Percentiles rank a stretch among this genome's conserved stretches.
Conservation (phyloP, 306 rosid genomes). For the Trichosanthes truncata region DNA sequence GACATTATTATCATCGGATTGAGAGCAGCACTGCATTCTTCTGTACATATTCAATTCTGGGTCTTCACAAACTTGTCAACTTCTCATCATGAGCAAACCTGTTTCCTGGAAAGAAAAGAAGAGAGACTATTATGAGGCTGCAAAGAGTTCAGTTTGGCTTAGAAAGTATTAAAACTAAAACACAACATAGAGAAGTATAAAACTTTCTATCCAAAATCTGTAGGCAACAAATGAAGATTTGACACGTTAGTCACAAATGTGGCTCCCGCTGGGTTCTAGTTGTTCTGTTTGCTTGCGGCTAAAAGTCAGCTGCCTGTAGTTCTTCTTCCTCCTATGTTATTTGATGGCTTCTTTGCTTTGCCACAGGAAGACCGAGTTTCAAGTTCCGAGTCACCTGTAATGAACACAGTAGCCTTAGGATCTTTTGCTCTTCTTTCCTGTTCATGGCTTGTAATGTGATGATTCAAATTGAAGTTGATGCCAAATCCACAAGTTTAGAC, state of each 20-base stretch:
- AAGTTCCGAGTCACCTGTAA: background rate
- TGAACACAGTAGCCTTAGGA: background rate
- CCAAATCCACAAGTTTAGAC: background rate
- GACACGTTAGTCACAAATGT: background rate
- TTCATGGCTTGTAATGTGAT: background rate
- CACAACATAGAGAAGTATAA: background rate
- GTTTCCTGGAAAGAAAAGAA: background rate
- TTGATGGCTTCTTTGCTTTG: background rate
- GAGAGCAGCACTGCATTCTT: slow-evolving; percentile 4
- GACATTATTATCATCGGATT: background rate
- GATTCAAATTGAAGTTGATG: background rate
- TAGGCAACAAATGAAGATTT: background rate
- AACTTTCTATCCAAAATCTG: background rate
- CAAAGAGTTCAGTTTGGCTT: background rate
- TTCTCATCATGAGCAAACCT: background rate
- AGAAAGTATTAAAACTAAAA: background rate
- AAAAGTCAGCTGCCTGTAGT: background rate
- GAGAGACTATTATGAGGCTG: background rate
- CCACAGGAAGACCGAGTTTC: background rate
- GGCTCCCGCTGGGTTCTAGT: background rate
- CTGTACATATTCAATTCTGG: background rate
- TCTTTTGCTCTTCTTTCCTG: background rate
- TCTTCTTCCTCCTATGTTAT: background rate
- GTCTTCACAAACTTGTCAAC: background rate
- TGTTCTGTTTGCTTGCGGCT: background rate